A percentile compares a stretch with the other conserved stretches of the same genome.
Evolutionary conservation across 495 filamentous ascomycete species (phyloP).

Genomic region (Evernia prunastri): DNA sequence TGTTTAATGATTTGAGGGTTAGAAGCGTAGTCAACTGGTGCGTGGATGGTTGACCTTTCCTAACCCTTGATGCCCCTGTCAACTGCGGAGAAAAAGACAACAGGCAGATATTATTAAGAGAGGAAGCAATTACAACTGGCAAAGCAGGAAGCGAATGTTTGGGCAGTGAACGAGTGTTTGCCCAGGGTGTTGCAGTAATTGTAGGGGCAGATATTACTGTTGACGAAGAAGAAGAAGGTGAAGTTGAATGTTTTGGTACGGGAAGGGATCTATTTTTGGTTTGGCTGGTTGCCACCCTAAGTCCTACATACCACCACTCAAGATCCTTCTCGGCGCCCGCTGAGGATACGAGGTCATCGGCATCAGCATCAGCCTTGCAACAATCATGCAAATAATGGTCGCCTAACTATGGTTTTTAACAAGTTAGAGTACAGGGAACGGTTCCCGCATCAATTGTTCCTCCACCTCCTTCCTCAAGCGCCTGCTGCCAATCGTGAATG

Average conservation of each 20-base stretch:
- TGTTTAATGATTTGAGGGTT: too few relatives aligned
- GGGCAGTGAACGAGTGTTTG: slow-evolving; percentile 17
- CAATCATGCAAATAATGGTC: not conserved
- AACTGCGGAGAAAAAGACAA: not conserved
- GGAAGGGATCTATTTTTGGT: slow-evolving; percentile 1
- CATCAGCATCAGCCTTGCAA: not conserved
- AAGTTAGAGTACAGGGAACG: too few relatives aligned
- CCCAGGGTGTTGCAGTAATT: not conserved
- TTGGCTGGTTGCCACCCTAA: not conserved
- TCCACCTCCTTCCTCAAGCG: not conserved
- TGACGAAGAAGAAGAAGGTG: not conserved
- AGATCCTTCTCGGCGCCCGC: not conserved
- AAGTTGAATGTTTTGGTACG: slow-evolving; percentile 3
- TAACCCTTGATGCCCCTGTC: slow-evolving; percentile 10
- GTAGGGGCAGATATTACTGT: not conserved
- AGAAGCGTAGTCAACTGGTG: not conserved
- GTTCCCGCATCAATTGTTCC: not conserved
- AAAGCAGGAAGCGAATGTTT: slow-evolving; percentile 15
- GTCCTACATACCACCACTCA: too few relatives aligned
- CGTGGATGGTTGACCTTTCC: slow-evolving; percentile 4
- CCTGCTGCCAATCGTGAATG: not conserved
- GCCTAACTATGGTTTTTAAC: too few relatives aligned
- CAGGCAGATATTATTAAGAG: not conserved
- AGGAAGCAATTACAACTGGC: not conserved
- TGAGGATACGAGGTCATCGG: not conserved